phyloP scores from a whole-genome alignment of 805 yeast genomes.

The Kodamaea nitidulidarum region DNA sequence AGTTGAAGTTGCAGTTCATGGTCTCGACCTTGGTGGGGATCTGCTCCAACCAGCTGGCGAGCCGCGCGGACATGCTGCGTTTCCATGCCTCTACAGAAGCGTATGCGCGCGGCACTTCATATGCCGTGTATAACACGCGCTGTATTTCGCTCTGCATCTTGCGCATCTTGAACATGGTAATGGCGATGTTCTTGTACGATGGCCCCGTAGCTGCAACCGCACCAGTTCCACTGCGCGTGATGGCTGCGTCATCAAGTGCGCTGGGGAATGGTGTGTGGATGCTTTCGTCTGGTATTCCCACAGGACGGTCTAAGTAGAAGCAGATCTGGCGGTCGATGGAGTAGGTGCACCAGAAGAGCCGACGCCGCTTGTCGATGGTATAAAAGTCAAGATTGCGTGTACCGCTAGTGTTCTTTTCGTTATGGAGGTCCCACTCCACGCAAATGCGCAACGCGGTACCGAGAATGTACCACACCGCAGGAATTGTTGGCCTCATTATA shows the following conservation, averaged over 20 bases:
- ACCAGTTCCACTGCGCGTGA: not conserved
- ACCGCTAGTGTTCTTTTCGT: conserved; percentile 40
- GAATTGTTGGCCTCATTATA: conserved; percentile 82
- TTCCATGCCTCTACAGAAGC: conserved; percentile 60
- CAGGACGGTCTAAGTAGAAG: conserved; percentile 81
- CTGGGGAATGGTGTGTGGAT: conserved; percentile 71
- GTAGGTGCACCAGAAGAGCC: conserved; percentile 83
- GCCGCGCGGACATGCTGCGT: conserved; percentile 41
- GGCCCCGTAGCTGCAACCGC: conserved; percentile 42
- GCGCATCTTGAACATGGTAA: conserved; percentile 66
- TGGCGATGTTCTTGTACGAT: conserved; percentile 64
- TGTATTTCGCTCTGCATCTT: conserved; percentile 76
- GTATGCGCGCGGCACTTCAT: conserved; percentile 66
- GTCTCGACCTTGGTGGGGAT: conserved; percentile 53
- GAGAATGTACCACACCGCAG: conserved; percentile 89
- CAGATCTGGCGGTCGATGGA: conserved; percentile 82
- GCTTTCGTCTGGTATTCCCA: conserved; percentile 81
- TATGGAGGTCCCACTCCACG: conserved; percentile 81
- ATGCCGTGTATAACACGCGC: conserved; percentile 63
- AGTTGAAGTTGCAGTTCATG: conserved; percentile 73
- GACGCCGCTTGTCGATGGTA: conserved; percentile 55
- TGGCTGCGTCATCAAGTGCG: conserved; percentile 61
- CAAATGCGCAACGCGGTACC: conserved; percentile 78
- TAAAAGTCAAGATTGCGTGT: conserved; percentile 46
- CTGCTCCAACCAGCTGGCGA: conserved; percentile 60